These are phyloP conservation scores for Talaromyces nanjingensis DNA, from an alignment of 495 filamentous ascomycete species.

Conservation along the genomic window DNA sequence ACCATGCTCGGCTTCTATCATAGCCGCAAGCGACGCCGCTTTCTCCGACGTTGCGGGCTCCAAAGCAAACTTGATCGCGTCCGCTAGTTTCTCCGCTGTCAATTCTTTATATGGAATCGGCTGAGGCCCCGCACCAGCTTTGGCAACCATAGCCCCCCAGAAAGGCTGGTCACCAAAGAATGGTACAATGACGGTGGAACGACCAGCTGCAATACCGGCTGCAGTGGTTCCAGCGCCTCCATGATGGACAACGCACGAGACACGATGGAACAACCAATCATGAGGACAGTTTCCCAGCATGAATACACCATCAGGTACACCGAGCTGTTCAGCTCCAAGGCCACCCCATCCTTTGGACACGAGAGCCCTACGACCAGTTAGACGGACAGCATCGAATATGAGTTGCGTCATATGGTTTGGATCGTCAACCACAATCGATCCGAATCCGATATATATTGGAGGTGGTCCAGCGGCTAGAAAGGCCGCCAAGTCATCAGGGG, in stretches of 20 bases:
- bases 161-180: slow-evolving; percentile 87
- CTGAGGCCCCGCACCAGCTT: slow-evolving; percentile 61
- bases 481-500: slow-evolving; percentile 49
- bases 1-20: slow-evolving; percentile 60
- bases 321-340: slow-evolving; percentile 54
- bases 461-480: slow-evolving; percentile 63
- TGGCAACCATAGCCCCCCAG: slow-evolving; percentile 71
- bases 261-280: slow-evolving; percentile 73
- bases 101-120: slow-evolving; percentile 67
- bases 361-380: slow-evolving; percentile 61
- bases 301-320: slow-evolving; percentile 60
- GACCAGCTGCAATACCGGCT: slow-evolving; percentile 58
- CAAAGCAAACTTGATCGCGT: slow-evolving; percentile 52
- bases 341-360: slow-evolving; percentile 80
- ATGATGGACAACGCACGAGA: slow-evolving; percentile 73
- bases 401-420: slow-evolving; percentile 57
- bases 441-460: slow-evolving; percentile 77
- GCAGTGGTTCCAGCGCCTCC: slow-evolving; percentile 80
- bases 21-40: slow-evolving; percentile 51
- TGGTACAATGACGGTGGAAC: slow-evolving; percentile 69
- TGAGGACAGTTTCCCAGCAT: slow-evolving; percentile 74
- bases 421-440: slow-evolving; percentile 75
- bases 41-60: slow-evolving; percentile 46
- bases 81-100: slow-evolving; percentile 53
- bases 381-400: slow-evolving; percentile 62